Evolutionary conservation across 2,329 filamentous ascomycete genomes (phyloP).

Genomic region (Epichloe gansuensis): DNA sequence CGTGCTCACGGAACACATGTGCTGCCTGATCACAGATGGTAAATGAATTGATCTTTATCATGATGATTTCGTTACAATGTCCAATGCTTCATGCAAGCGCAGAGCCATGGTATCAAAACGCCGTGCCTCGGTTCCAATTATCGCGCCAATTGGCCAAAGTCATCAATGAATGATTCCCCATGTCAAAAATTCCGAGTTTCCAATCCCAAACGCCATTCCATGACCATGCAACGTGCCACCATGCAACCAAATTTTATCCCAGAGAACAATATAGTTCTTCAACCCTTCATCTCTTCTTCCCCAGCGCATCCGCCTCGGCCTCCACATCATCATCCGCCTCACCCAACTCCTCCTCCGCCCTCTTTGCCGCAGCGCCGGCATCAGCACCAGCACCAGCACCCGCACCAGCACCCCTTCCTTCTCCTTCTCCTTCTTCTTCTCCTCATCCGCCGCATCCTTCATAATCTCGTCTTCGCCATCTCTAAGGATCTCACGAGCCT

Average conservation of each 20-base stretch:
- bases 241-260: not conserved
- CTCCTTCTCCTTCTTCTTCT: slow-evolving; percentile 24
- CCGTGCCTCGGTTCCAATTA: not conserved
- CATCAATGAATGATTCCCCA: not conserved
- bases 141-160: not conserved
- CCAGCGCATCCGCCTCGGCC: slow-evolving; percentile 28
- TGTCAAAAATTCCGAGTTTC: not conserved
- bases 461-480: slow-evolving; percentile 52
- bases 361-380: slow-evolving; percentile 6
- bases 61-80: not conserved
- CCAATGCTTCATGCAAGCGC: not conserved
- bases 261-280: no score
- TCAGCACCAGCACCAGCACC: slow-evolving; percentile 5
- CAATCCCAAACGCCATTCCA: not conserved
- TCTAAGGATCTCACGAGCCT: slow-evolving; percentile 63
- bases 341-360: slow-evolving; percentile 37
- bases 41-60: not conserved
- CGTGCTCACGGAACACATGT: not conserved
- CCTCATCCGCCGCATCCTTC: slow-evolving; percentile 37
- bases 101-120: not conserved
- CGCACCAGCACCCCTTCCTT: not conserved
- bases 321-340: slow-evolving; percentile 39
- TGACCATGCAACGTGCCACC: not conserved
- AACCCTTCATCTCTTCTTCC: slow-evolving; percentile 23
- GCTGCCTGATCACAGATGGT: not conserved